Percentiles rank a stretch among this genome's conserved stretches.
These are phyloP conservation scores for Fraxinus sp. DNA, from an alignment of 305 asterid species.

Conservation along the genomic window DNA sequence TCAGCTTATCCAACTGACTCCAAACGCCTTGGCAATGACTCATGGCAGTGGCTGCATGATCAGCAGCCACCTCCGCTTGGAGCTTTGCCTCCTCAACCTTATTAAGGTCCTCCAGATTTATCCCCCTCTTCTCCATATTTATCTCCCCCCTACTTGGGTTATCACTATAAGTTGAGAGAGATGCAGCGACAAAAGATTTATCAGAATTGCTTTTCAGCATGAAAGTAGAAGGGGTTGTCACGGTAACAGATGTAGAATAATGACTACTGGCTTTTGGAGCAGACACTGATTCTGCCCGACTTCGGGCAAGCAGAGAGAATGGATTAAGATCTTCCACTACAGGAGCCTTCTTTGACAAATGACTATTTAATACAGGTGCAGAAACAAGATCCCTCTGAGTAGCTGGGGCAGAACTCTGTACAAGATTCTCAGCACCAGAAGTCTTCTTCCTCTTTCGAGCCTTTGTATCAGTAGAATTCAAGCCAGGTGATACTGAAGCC, in stretches of 20 bases:
- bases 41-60: conserved; percentile 76
- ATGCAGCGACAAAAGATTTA: conserved; percentile 37
- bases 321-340: conserved; percentile 45
- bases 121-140: conserved; percentile 44
- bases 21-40: conserved; percentile 80
- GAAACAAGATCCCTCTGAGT: conserved; percentile 44
- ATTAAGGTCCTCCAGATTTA: conserved; percentile 43
- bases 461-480: conserved; percentile 48
- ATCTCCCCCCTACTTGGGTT: conserved; percentile 41
- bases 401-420: conserved; percentile 38
- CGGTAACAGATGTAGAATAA: conserved; percentile 69
- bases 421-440: conserved; percentile 53
- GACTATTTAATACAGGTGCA: conserved; percentile 38
- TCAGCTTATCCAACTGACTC: conserved; percentile 68
- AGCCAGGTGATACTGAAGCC: conserved; percentile 45
- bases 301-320: conserved; percentile 44
- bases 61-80: conserved; percentile 86
- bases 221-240: conserved; percentile 50
- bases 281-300: conserved; percentile 40
- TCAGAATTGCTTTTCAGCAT: conserved; percentile 43
- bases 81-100: conserved; percentile 79
- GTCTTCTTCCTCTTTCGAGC: conserved; percentile 77
- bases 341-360: conserved; percentile 39
- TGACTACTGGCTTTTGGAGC: conserved; percentile 42
- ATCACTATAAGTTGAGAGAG: conserved; percentile 47